These are phyloP conservation scores for Physcia stellaris DNA, from an alignment of 495 filamentous ascomycete species.

Conservation along the genomic window DNA sequence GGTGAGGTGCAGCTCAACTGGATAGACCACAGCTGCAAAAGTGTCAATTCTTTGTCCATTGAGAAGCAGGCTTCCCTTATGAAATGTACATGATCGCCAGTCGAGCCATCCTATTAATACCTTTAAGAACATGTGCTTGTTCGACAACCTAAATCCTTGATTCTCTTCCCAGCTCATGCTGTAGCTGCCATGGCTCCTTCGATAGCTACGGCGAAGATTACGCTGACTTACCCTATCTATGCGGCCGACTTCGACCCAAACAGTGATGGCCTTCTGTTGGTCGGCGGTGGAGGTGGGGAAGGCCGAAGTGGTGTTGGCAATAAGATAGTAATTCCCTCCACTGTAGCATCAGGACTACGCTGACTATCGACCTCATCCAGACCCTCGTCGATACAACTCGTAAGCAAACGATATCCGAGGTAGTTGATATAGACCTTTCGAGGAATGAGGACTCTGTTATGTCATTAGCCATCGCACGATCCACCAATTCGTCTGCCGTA, in stretches of 20 bases:
- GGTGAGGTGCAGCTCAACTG: too few species aligned
- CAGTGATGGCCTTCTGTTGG: conserved; percentile 58
- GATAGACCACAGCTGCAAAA: too few species aligned
- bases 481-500: conserved; percentile 39
- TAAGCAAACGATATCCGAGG: conserved; percentile 46
- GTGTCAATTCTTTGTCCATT: too few species aligned
- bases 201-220: conserved; percentile 49
- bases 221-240: conserved; percentile 77
- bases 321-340: conserved; percentile 50
- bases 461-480: conserved; percentile 53
- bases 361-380: conserved; percentile 23
- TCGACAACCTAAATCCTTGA: not conserved
- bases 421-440: conserved; percentile 67
- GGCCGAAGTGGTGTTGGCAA: conserved; percentile 77
- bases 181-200: conserved; percentile 36
- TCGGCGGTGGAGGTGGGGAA: conserved; percentile 86
- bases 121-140: too few species aligned
- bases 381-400: conserved; percentile 53
- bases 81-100: not conserved
- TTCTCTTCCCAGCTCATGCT: not conserved
- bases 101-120: not conserved
- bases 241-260: conserved; percentile 78
- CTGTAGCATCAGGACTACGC: not conserved
- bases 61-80: too few species aligned
- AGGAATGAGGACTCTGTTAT: conserved; percentile 86